These are phyloP conservation scores for Paramecium bursaria DNA, from an alignment of 73 alveolate species.

Conservation along the genomic window DNA sequence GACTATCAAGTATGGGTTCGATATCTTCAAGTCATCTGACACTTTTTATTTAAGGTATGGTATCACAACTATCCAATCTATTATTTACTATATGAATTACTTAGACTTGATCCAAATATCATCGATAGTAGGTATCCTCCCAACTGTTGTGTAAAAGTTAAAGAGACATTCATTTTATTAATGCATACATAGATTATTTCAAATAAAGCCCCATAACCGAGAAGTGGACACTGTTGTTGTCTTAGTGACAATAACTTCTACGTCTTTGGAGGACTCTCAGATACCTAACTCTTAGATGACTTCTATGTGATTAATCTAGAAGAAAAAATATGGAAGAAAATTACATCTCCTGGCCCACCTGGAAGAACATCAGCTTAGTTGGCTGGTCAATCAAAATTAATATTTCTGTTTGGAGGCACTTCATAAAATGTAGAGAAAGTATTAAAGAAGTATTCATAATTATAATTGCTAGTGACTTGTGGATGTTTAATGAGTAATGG, in stretches of 20 bases:
- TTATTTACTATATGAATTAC: too few relatives aligned
- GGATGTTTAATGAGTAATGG: constrained; percentile 5
- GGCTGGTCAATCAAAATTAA: background rate
- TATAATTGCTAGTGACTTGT: background rate
- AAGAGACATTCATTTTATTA: too few relatives aligned
- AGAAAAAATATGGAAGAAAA: constrained; percentile 31
- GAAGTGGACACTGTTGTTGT: constrained; percentile 67
- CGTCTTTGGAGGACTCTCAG: constrained; percentile 63
- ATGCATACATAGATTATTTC: too few relatives aligned
- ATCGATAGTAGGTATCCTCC: too few relatives aligned
- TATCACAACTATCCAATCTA: too few relatives aligned
- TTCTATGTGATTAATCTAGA: constrained; percentile 52
- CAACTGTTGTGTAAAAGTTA: too few relatives aligned
- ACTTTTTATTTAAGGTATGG: too few relatives aligned
- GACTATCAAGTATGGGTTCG: too few relatives aligned
- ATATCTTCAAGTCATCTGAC: too few relatives aligned
- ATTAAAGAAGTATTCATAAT: constrained; percentile 9
- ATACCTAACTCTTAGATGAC: constrained; percentile 33
- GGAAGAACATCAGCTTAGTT: constrained; percentile 64
- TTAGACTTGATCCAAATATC: too few relatives aligned
- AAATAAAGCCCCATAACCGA: constrained; percentile 70
- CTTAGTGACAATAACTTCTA: constrained; percentile 26
- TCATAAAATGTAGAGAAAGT: constrained; percentile 49
- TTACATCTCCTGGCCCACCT: background rate
- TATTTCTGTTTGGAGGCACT: constrained; percentile 67